A percentile compares a stretch with the other conserved stretches of the same genome.
These are phyloP conservation scores for Candida montana DNA, from an alignment of 805 yeast genomes.

Conservation along the genomic window DNA sequence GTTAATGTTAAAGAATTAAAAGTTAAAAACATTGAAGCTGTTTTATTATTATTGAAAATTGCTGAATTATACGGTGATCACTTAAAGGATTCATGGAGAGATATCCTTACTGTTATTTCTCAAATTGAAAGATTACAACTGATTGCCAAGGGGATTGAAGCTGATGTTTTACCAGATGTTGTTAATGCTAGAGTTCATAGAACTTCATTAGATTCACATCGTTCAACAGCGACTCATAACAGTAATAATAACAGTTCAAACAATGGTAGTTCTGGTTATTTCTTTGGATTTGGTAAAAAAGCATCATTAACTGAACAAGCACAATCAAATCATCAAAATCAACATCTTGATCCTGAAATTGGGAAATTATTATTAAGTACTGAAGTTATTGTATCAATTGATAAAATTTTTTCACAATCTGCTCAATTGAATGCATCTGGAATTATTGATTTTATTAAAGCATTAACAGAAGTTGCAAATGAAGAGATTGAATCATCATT, in stretches of 20 bases:
- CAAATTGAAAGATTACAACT: constrained; percentile 89
- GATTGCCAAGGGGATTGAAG: constrained; percentile 81
- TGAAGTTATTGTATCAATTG: constrained; percentile 74
- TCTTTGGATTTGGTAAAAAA: constrained; percentile 51
- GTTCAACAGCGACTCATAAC: constrained; percentile 27
- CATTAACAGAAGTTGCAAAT: constrained; percentile 77
- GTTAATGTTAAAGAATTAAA: constrained; percentile 75
- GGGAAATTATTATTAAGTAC: constrained; percentile 56
- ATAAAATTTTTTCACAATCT: constrained; percentile 81
- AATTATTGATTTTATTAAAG: constrained; percentile 80
- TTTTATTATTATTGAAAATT: constrained; percentile 64
- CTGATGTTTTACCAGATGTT: constrained; percentile 81
- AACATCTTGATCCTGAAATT: constrained; percentile 54
- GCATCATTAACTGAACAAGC: constrained; percentile 62
- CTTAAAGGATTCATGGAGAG: constrained; percentile 77
- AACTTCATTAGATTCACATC: constrained; percentile 47
- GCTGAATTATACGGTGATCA: constrained; percentile 77
- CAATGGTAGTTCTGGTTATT: too few species aligned
- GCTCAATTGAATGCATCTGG: constrained; percentile 75
- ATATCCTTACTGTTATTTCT: constrained; percentile 73
- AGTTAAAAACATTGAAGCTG: constrained; percentile 76
- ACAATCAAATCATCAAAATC: constrained; percentile 65
- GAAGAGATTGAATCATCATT: constrained; percentile 92
- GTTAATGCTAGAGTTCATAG: constrained; percentile 56
- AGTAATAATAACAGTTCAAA: too few species aligned